Percentiles rank a stretch among this genome's conserved stretches.
Evolutionary conservation across 2,329 filamentous ascomycete species (phyloP).

Genomic region (Stagonosporopsis rhizophila): DNA sequence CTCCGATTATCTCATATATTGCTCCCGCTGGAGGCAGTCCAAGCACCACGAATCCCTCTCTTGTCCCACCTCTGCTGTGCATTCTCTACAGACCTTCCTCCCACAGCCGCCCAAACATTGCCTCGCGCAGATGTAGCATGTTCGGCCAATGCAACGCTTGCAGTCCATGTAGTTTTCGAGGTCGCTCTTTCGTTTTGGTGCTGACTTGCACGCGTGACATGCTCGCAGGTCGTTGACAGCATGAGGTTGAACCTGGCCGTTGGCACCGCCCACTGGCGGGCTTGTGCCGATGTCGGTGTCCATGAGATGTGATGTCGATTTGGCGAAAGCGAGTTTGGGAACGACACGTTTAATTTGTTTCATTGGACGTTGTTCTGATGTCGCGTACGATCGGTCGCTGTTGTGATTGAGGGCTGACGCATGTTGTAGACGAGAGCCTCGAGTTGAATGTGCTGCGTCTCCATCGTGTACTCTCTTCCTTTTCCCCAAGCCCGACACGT

Average conservation of each 20-base stretch:
- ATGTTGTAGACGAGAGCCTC: conserved; percentile 6
- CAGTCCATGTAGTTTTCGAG: conserved; percentile 72
- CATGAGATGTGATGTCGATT: conserved; percentile 45
- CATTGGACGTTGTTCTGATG: conserved; percentile 35
- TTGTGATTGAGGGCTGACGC: conserved; percentile 24
- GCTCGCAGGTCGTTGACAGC: conserved; percentile 49
- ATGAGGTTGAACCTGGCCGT: conserved; percentile 8
- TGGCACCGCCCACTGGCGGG: neutral
- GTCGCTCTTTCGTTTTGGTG: conserved; percentile 69
- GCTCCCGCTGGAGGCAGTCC: conserved; percentile 57
- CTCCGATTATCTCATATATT: conserved; percentile 29
- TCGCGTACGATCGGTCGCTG: conserved; percentile 23
- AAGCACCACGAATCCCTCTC: conserved; percentile 73
- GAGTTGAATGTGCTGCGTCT: conserved; percentile 13
- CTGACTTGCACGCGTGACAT: conserved; percentile 73
- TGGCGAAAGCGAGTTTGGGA: conserved; percentile 33
- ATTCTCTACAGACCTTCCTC: conserved; percentile 69
- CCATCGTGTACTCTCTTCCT: conserved; percentile 35
- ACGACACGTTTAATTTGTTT: conserved; percentile 41
- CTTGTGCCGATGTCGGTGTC: conserved; percentile 29
- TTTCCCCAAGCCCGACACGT: conserved; percentile 36
- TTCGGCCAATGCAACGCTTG: conserved; percentile 65
- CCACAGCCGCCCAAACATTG: conserved; percentile 62
- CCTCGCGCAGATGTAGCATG: conserved; percentile 74
- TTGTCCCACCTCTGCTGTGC: conserved; percentile 69